Conservation (phyloP, 805 yeast species). For the Suhomyces emberorum region DNA sequence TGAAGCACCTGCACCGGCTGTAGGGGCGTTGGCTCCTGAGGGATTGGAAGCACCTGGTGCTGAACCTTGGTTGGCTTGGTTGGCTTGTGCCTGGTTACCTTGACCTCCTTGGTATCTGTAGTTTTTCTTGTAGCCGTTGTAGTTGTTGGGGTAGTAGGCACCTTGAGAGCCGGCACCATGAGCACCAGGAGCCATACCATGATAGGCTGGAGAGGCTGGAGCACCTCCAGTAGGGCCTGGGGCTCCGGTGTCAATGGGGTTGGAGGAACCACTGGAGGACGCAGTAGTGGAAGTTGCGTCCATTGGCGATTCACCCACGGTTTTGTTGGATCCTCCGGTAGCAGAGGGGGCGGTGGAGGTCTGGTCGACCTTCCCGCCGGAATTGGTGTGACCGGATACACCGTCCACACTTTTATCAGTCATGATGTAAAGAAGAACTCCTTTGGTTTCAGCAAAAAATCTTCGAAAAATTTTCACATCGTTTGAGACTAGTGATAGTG, state of each 20-base stretch:
- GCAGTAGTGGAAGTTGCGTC: neutral
- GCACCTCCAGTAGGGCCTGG: slow-evolving; percentile 1
- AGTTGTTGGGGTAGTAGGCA: slow-evolving; percentile 8
- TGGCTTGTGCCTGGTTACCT: slow-evolving; percentile 1
- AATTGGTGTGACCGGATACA: slow-evolving; percentile 4
- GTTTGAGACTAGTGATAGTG: slow-evolving; percentile 5
- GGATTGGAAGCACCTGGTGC: neutral
- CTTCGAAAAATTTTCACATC: slow-evolving; percentile 6
- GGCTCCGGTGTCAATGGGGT: neutral
- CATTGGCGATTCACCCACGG: neutral
- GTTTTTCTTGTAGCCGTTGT: slow-evolving; percentile 15
- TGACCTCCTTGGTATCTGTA: slow-evolving; percentile 3
- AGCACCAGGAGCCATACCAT: slow-evolving; percentile 1
- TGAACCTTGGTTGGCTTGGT: neutral
- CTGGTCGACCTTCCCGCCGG: slow-evolving; percentile 2
- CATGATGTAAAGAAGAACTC: slow-evolving; percentile 4
- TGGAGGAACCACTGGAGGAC: neutral
- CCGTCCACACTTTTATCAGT: slow-evolving; percentile 7
- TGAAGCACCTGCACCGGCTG: slow-evolving; percentile 4
- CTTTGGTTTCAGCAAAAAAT: slow-evolving; percentile 1
- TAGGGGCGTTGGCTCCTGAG: neutral
- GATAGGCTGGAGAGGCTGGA: slow-evolving; percentile 1
- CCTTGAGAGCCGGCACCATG: slow-evolving; percentile 5
- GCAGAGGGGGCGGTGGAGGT: neutral
- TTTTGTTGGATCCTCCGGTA: slow-evolving; percentile 3